Evolutionary conservation across 768 basidiomycete species (phyloP).

Genomic region (Royoungia palumana): DNA sequence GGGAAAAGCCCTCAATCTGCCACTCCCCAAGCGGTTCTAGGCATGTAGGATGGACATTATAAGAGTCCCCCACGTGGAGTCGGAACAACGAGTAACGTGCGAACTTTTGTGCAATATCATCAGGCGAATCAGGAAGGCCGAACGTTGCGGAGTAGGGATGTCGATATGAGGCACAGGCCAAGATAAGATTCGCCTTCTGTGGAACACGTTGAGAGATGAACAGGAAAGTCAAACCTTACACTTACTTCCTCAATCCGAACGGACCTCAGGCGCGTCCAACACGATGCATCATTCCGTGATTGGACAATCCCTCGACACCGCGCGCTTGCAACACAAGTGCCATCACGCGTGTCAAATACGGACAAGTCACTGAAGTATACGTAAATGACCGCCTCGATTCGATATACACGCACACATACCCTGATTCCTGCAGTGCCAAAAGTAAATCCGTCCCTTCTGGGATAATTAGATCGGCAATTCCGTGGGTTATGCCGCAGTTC

Average conservation of each 20-base stretch:
- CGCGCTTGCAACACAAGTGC: slow-evolving; percentile 32
- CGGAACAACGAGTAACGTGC: slow-evolving; percentile 25
- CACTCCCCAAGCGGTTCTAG: slow-evolving; percentile 54
- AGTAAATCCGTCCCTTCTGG: slow-evolving; percentile 44
- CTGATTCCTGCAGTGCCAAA: slow-evolving; percentile 58
- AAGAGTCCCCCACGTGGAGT: slow-evolving; percentile 22
- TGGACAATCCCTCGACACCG: slow-evolving; percentile 9
- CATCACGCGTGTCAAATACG: slow-evolving; percentile 53
- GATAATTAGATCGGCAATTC: slow-evolving; percentile 46
- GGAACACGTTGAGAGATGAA: neutral
- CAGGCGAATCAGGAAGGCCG: slow-evolving; percentile 16
- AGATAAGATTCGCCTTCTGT: slow-evolving; percentile 32
- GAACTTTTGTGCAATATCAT: slow-evolving; percentile 2
- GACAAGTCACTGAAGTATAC: slow-evolving; percentile 45
- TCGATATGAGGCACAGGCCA: slow-evolving; percentile 43
- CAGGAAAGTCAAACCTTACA: neutral
- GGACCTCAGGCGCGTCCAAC: slow-evolving; percentile 22
- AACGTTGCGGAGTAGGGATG: slow-evolving; percentile 20
- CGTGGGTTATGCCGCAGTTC: slow-evolving; percentile 34
- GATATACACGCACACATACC: slow-evolving; percentile 41
- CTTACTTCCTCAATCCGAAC: slow-evolving; percentile 22
- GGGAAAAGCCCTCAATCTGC: slow-evolving; percentile 47
- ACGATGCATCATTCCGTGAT: slow-evolving; percentile 8
- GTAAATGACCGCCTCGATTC: slow-evolving; percentile 2
- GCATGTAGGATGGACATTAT: slow-evolving; percentile 16